phyloP scores from a whole-genome alignment of 2,329 filamentous ascomycete species.

The Pyricularia grisea region DNA sequence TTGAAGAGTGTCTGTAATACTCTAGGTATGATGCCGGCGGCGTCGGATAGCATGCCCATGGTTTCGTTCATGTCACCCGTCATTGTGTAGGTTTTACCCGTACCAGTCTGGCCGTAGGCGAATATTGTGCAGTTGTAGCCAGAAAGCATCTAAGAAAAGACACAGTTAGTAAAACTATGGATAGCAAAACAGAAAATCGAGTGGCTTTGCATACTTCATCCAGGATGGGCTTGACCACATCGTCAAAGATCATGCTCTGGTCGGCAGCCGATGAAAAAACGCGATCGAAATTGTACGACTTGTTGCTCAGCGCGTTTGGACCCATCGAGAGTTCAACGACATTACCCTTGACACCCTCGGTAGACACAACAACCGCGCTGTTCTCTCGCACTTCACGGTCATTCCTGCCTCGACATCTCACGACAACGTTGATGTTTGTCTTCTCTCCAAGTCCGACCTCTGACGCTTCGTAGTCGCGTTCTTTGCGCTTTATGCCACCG shows the following conservation, averaged over 20 bases:
- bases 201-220: slow-evolving; percentile 59
- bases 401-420: slow-evolving; percentile 85
- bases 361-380: slow-evolving; percentile 82
- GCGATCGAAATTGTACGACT: slow-evolving; percentile 93
- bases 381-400: slow-evolving; percentile 91
- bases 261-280: slow-evolving; percentile 94
- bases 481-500: slow-evolving; percentile 69
- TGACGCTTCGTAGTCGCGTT: slow-evolving; percentile 67
- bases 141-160: slow-evolving; percentile 62
- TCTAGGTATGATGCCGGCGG: slow-evolving; percentile 89
- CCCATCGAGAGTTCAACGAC: slow-evolving; percentile 85
- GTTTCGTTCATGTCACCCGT: slow-evolving; percentile 92
- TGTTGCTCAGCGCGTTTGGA: slow-evolving; percentile 84
- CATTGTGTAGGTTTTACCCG: slow-evolving; percentile 99
- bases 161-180: neutral
- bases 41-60: slow-evolving; percentile 76
- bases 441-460: slow-evolving; percentile 59
- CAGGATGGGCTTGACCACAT: slow-evolving; percentile 85
- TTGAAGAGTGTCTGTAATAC: slow-evolving; percentile 80
- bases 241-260: slow-evolving; percentile 88
- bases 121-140: slow-evolving; percentile 99
- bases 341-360: slow-evolving; percentile 81
- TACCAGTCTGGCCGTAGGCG: slow-evolving; percentile 95
- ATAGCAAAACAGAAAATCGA: neutral
- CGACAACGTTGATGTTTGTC: slow-evolving; percentile 97